Percentiles rank a stretch among this genome's conserved stretches.
These are phyloP conservation scores for Sparassis latifolia DNA, from an alignment of 1,284 basidiomycete species.

Conservation along the genomic window DNA sequence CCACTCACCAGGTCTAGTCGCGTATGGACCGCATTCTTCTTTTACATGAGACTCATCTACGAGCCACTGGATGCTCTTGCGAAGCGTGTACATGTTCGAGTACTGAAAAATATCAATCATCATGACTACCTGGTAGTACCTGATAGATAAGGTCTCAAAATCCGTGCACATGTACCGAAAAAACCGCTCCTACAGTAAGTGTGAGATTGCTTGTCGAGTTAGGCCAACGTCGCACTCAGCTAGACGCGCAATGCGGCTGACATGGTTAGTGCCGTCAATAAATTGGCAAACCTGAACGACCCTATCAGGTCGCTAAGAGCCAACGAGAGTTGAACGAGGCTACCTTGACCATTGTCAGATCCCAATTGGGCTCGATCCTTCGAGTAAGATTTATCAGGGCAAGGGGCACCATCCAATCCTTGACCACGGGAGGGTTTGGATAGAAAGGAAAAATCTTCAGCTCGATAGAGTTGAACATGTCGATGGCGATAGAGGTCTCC, in stretches of 20 bases:
- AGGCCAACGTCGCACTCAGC: constrained; percentile 87
- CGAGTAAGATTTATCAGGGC: constrained; percentile 81
- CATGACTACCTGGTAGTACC: constrained; percentile 96
- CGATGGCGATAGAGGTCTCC: constrained; percentile 86
- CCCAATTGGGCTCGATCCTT: constrained; percentile 89
- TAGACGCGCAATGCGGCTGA: constrained; percentile 85
- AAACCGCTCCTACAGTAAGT: constrained; percentile 68
- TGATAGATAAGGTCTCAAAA: constrained; percentile 2
- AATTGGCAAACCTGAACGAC: constrained; percentile 57
- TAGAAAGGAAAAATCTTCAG: constrained; percentile 96
- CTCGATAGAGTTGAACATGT: constrained; percentile 88
- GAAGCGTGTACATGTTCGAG: constrained; percentile 94
- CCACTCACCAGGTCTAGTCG: constrained; percentile 62
- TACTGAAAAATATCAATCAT: constrained; percentile 96
- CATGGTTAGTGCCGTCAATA: constrained; percentile 90
- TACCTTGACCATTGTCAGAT: constrained; percentile 88
- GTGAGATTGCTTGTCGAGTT: constrained; percentile 84
- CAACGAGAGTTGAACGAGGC: not conserved
- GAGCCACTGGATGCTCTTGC: constrained; percentile 79
- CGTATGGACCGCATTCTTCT: constrained; percentile 86
- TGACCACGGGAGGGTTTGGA: constrained; percentile 84
- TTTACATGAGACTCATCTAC: constrained; percentile 79
- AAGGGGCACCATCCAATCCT: constrained; percentile 95
- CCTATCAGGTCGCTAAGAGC: not conserved
- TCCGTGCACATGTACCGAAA: not conserved